Base-by-base conservation (phyloP, 1,139 yeast genomes). In the Geotrichum carabidarum region DNA sequence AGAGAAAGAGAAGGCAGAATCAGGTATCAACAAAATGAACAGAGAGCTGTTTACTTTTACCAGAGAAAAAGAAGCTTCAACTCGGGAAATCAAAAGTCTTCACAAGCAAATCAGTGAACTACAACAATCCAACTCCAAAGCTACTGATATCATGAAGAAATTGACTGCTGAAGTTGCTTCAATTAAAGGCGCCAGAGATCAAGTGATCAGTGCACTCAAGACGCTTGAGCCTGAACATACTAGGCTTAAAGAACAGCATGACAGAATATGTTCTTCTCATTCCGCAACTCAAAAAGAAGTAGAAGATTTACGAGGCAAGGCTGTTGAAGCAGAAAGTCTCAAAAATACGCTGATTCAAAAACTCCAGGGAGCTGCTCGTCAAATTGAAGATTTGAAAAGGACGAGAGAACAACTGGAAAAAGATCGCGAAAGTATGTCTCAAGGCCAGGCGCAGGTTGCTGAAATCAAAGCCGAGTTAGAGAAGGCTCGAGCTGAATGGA, bases 1-100 rank as follows among this genome's bases (percentile, higher is more conserved):
- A 36, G 81, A 79, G 8, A 86, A 85, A 63, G 76, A 77, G 31
- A 85, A 81, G 59, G 87, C 93, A 1, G 97, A 91, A 63, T 84
- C 82, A 58, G 97, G 96, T 5, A 84, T 91, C 55, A 91, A 89
- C 66, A 89, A 89, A 62, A 88, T 91, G 96, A 86, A 85, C 57
- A 76, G 93, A 46, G 97, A 90, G 60, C 73, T 91, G 40, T 80
- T 89, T 67, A 79, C 79, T 44, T 71, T 89, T 44, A 78, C 82
- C 0, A 81, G 81, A 57, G 82, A 81, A 37, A 83, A 83, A 57
- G 80, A 77, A 1, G 78, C 78, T 0, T 63, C 77, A 1, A 85
- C 81, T 50, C 74, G 74, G 45, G 72, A 71, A 12, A 67, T 79
- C 60, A 76, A 68, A 58, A 66, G 50, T 9, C 53, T 62, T 7